Conservation (phyloP, 371 early-diverging fungal species). For the Mortierella sp. region DNA sequence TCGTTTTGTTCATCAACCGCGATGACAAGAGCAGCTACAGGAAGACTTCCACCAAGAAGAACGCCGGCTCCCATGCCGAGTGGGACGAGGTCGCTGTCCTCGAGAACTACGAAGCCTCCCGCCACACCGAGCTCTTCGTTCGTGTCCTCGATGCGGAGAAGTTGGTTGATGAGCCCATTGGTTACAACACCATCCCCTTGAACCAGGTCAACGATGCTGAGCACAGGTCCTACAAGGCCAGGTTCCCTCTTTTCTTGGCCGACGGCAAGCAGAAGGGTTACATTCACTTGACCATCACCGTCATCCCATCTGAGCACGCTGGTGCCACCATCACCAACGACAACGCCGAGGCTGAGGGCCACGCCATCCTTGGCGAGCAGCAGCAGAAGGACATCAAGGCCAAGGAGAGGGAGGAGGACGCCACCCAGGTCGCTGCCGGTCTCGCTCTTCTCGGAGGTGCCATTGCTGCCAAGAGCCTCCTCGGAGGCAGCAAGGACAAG, state of each 20-base stretch:
- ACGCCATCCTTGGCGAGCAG: constrained; percentile 52
- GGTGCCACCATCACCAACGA: background rate
- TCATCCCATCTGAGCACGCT: constrained; percentile 13
- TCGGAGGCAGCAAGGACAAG: constrained; percentile 7
- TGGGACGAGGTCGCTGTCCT: constrained; percentile 63
- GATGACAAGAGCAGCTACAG: constrained; percentile 47
- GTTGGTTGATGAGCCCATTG: constrained; percentile 59
- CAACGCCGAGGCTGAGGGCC: constrained; percentile 44
- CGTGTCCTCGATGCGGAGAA: constrained; percentile 65
- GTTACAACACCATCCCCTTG: constrained; percentile 66
- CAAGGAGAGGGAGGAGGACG: constrained; percentile 55
- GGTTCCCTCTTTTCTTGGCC: constrained; percentile 56
- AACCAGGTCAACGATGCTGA: constrained; percentile 58
- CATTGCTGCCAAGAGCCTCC: background rate
- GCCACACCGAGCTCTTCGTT: constrained; percentile 58
- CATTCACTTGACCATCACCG: constrained; percentile 49
- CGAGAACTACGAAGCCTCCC: constrained; percentile 40
- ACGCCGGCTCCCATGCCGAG: constrained; percentile 56
- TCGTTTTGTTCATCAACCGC: constrained; percentile 20
- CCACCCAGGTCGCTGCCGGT: constrained; percentile 55
- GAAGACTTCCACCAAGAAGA: constrained; percentile 54
- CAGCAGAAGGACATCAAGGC: constrained; percentile 60
- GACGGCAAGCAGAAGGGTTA: constrained; percentile 61
- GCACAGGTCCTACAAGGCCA: constrained; percentile 54
- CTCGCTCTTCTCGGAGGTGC: constrained; percentile 54